Percentiles rank a stretch among this genome's conserved stretches.
Conservation (phyloP, 2,329 filamentous ascomycete genomes). For the Alternaria gaisen region DNA sequence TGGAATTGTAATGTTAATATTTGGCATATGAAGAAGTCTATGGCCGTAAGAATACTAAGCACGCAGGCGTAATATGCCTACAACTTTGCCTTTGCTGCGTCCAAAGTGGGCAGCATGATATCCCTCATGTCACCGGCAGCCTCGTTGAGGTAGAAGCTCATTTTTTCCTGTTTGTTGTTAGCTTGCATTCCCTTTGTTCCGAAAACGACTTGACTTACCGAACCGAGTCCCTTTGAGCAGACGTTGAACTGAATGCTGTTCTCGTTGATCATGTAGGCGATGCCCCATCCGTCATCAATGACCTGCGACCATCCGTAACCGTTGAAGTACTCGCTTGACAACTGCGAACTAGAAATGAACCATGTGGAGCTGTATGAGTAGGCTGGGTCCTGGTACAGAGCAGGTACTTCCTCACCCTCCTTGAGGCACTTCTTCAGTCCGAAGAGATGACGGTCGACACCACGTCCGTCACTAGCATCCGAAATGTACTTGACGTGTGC, state of each 20-base stretch:
- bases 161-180: constrained; percentile 66
- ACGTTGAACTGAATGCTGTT: constrained; percentile 99
- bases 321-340: constrained; percentile 97
- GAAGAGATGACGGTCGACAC: constrained; percentile 96
- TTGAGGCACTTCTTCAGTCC: constrained; percentile 90
- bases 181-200: background rate
- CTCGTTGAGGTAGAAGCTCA: constrained; percentile 96
- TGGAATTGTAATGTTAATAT: background rate
- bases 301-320: constrained; percentile 99
- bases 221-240: constrained; percentile 90
- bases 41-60: background rate
- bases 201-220: constrained; percentile 50
- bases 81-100: constrained; percentile 85
- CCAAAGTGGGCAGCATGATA: constrained; percentile 80
- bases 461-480: constrained; percentile 88
- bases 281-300: constrained; percentile 92
- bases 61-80: constrained; percentile 55
- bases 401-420: constrained; percentile 80
- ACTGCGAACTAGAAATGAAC: constrained; percentile 88
- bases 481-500: constrained; percentile 90
- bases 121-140: constrained; percentile 90
- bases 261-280: constrained; percentile 99
- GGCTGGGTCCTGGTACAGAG: constrained; percentile 86
- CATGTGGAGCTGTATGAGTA: constrained; percentile 85
- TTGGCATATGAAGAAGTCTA: background rate